Evolutionary conservation across 2,329 filamentous ascomycete genomes (phyloP), one percentile per base, ranked within the genome.

Genomic region (Botrytis fabae): DNA sequence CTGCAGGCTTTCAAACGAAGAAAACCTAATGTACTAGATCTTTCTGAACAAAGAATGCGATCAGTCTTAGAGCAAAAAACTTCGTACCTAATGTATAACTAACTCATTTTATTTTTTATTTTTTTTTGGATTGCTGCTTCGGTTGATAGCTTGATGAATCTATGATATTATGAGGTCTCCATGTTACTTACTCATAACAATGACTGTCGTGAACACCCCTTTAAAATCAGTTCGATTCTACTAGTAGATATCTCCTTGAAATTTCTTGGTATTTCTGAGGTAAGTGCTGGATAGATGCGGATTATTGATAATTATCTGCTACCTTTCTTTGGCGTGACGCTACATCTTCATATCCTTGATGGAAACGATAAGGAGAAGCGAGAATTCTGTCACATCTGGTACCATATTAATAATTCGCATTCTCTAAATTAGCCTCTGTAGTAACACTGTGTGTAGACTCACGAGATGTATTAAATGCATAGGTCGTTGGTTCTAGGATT

Each of bases 371-470:
- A 18, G 6, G 1, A 57, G 51, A 28, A 57, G 51, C 14, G 14
- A 32, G 8, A 32, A 28, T 28, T 8, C 6, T 57, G 12, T 28
- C n/a, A 28, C n/a, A 28, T 1, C 18, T 28, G 16, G 0, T 9
- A 9, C 1, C 6, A 18, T 9, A 18, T 9, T 1, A 32, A 28
- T 1, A 57, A 28, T 8, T 54, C 14, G 14, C n/a, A 28, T 54
- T 8, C 14, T 54, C 0, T 28, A 28, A 2, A 0, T 28, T 2
- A 18, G n/a, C 1, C 14, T 18, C 0, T 57, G 14, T 57, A 18
- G n/a, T 57, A 28, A 8, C 3, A 57, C 8, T 8, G 14, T 18
- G 28, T 8, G 4, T 57, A 3, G 1, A 2, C 14, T 57, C 3
- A 8, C 14, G 2, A 28, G 7, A 57, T 1, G 38, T 38, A 38